These are phyloP conservation scores for Saturnispora saitoi DNA, from an alignment of 805 yeast species.

Conservation along the genomic window DNA sequence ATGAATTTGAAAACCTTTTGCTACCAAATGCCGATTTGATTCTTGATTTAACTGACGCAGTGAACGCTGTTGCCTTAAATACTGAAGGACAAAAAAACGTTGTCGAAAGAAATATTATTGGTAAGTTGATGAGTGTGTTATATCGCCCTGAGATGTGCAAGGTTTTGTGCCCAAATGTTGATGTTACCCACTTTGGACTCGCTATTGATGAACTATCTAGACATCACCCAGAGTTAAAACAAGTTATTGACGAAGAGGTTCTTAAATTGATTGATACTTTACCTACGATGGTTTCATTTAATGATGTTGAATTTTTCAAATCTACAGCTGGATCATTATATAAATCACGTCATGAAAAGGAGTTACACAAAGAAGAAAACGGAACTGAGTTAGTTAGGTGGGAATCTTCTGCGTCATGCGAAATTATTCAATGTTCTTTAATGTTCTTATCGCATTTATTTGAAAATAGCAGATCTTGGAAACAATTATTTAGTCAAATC, in stretches of 20 bases:
- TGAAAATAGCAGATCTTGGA: constrained; percentile 44
- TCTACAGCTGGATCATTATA: constrained; percentile 35
- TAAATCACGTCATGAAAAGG: constrained; percentile 32
- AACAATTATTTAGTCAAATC: constrained; percentile 31
- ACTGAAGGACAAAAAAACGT: constrained; percentile 60
- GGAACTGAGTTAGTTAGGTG: constrained; percentile 37
- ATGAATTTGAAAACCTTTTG: constrained; percentile 46
- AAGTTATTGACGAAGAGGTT: constrained; percentile 44
- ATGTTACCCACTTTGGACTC: constrained; percentile 49
- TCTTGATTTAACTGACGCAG: constrained; percentile 56
- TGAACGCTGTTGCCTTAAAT: constrained; percentile 79
- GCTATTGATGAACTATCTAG: constrained; percentile 73
- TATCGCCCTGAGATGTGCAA: constrained; percentile 41
- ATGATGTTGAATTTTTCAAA: constrained; percentile 37
- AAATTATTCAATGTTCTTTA: constrained; percentile 42
- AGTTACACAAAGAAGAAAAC: constrained; percentile 35
- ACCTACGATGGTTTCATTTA: constrained; percentile 32
- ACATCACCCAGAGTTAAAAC: constrained; percentile 70
- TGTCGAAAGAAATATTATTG: constrained; percentile 31
- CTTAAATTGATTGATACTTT: constrained; percentile 36
- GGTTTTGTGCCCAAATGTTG: constrained; percentile 45
- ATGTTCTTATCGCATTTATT: constrained; percentile 44
- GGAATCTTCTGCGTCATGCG: constrained; percentile 42
- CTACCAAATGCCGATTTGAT: constrained; percentile 50
- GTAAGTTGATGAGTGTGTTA: constrained; percentile 42